phyloP scores from a whole-genome alignment of 1,139 yeast genomes.

The Pichia sp. region DNA sequence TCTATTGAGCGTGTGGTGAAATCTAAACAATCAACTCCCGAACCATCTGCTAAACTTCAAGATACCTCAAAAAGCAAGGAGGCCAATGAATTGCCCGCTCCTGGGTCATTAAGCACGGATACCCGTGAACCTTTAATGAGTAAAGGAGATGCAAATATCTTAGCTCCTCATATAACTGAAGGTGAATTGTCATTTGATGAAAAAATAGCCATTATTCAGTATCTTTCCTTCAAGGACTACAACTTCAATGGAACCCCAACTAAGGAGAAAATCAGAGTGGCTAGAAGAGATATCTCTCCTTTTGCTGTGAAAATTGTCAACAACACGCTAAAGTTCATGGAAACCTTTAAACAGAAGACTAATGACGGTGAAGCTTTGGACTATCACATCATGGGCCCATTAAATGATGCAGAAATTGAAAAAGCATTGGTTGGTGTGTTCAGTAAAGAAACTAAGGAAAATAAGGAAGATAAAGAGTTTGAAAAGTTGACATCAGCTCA shows the following conservation, averaged over 20 bases:
- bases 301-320: constrained; percentile 20
- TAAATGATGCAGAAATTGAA: constrained; percentile 7
- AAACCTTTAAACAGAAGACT: constrained; percentile 12
- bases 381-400: constrained; percentile 3
- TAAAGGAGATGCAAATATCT: not conserved
- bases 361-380: constrained; percentile 10
- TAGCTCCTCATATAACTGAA: not conserved
- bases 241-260: constrained; percentile 10
- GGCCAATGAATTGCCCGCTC: no score
- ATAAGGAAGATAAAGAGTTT: constrained; percentile 15
- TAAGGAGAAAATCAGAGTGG: constrained; percentile 26
- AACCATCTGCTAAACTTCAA: not conserved
- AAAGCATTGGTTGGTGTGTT: constrained; percentile 5
- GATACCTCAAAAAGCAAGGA: no score
- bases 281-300: constrained; percentile 29
- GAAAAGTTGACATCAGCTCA: constrained; percentile 11
- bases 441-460: constrained; percentile 13
- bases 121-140: no score
- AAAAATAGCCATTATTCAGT: constrained; percentile 3
- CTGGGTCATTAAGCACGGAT: no score
- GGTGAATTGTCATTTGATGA: no score
- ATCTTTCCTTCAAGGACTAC: constrained; percentile 5
- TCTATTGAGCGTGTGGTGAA: constrained; percentile 19
- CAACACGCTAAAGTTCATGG: constrained; percentile 13
- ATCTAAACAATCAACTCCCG: constrained; percentile 6